Base-by-base conservation (phyloP, 306 rosid genomes). In the Arachis hypogaea region DNA sequence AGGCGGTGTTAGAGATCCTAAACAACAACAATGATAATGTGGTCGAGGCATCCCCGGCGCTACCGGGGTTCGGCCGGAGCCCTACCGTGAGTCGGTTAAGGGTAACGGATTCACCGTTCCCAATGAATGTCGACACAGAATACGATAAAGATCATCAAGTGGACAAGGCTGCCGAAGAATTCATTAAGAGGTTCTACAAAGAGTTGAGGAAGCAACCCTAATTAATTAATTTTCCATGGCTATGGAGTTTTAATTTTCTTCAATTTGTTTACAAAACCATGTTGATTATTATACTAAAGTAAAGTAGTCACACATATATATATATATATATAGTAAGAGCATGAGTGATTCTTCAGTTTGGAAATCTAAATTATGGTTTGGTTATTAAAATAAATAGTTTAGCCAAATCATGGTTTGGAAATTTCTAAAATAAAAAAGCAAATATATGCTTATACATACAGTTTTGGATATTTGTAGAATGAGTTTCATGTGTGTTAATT, bases 61-160 rank as follows among this genome's bases (percentile, higher is more conserved):
- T 93, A 1, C 88, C 90, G 0, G 89, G 89, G 5, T 85, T 84
- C 2, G 87, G 89, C 0, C 49, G 45, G 49, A 89, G 87, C 74
- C 92, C 92, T 6, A 66, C 65, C 78, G 96, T 79, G 65, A 78
- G 95, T 60, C 92, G 87, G 82, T 59, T 92, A 77, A 89, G 99
- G 90, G 86, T 94, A 11, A 89, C 99, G 0, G 99, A 94, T 87
- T 94, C 99, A 9, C 99, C 99, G 10, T 94, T 89, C 41, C 96
- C 96, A 0, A 22, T 94, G 33, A 69, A 71, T 3, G 88, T 75
- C 8, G 80, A 40, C 0, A 83, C 87, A 11, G 96, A 84, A 0
- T 33, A 2, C 38, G 85, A 59, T 14, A 64, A 9, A 30, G 89
- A 88, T 18, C 18, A 71, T 43, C 89, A 56, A 9, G 93, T 94